Evolutionary conservation across 2,329 filamentous ascomycete genomes (phyloP), one percentile per base, ranked within the genome.

Genomic region (Pseudocercospora vitis): DNA sequence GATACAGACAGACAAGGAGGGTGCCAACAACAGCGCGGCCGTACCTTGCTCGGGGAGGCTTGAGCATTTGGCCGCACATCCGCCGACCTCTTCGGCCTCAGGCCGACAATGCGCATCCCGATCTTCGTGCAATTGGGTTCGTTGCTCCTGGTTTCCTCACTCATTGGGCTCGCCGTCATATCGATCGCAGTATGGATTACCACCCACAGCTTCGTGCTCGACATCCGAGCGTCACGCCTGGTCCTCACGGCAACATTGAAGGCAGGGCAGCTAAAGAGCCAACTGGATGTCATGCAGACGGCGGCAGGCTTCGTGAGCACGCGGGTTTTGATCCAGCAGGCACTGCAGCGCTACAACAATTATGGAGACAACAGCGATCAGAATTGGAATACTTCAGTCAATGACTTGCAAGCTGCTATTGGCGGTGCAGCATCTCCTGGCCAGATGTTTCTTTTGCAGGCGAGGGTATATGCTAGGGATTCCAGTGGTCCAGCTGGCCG

Each of bases 91-190:
- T 18, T 29, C 42, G 24, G 42, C 42, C 42, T 31, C n/a, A 19
- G 42, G 19, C 35, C 8, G 47, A 62, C 52, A 19, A 92, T 96
- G 89, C 84, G 90, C 71, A 83, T 96, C 70, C 86, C 88, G 53
- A 96, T 96, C 66, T 83, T 90, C 63, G 86, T 91, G 74, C 91
- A 96, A 81, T 80, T 96, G 64, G 89, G 84, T 62, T 79, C 85
- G 70, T 79, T 96, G 60, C 89, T 96, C 65, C 77, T 94, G 60
- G 68, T 89, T 55, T 83, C 87, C 55, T 85, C 89, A 45, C 80
- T 95, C 53, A 75, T 88, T 53, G 85, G 86, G 50, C 81, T 96
- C 57, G 83, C 86, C 51, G 84, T 95, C 57, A 81, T 96, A 57
- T 84, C 89, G 12, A 81, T 96, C 58, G 89, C 91, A 64, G 88